Evolutionary conservation across 805 yeast genomes (phyloP).

Genomic region (Ogataea methylovora): DNA sequence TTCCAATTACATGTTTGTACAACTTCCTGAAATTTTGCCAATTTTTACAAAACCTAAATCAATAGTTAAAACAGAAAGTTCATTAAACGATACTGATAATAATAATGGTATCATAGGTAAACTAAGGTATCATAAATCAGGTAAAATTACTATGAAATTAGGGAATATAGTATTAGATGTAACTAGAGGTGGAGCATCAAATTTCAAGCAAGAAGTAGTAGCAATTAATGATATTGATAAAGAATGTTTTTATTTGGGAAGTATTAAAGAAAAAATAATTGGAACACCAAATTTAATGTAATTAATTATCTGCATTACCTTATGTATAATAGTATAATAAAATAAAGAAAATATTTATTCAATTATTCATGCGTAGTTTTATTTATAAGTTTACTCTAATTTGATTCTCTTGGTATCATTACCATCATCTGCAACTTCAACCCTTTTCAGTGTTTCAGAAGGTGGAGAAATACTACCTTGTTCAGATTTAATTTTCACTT

Average conservation of each 20-base stretch:
- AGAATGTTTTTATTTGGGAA: constrained; percentile 44
- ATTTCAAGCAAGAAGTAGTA: constrained; percentile 69
- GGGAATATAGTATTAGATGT: constrained; percentile 68
- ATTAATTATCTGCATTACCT: neutral
- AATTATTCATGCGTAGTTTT: neutral
- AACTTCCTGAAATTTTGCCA: constrained; percentile 23
- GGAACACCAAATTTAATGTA: constrained; percentile 42
- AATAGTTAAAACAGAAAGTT: constrained; percentile 3
- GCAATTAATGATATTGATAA: constrained; percentile 30
- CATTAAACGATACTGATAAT: constrained; percentile 1
- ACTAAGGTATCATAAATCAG: constrained; percentile 74
- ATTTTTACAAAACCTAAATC: constrained; percentile 7
- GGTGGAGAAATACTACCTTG: too few species aligned
- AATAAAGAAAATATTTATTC: neutral
- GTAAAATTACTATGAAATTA: constrained; percentile 65
- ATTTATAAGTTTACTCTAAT: constrained; percentile 6
- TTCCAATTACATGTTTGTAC: constrained; percentile 17
- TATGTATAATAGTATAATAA: neutral
- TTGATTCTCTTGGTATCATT: constrained; percentile 15
- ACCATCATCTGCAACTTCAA: neutral
- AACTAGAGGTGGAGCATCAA: constrained; percentile 59
- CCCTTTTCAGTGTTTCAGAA: neutral
- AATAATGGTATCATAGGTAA: constrained; percentile 62
- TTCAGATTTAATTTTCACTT: neutral
- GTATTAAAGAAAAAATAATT: constrained; percentile 46